Evolutionary conservation across 371 early-diverging fungal species (phyloP).

Genomic region (Quaeritorhiza haematococci): DNA sequence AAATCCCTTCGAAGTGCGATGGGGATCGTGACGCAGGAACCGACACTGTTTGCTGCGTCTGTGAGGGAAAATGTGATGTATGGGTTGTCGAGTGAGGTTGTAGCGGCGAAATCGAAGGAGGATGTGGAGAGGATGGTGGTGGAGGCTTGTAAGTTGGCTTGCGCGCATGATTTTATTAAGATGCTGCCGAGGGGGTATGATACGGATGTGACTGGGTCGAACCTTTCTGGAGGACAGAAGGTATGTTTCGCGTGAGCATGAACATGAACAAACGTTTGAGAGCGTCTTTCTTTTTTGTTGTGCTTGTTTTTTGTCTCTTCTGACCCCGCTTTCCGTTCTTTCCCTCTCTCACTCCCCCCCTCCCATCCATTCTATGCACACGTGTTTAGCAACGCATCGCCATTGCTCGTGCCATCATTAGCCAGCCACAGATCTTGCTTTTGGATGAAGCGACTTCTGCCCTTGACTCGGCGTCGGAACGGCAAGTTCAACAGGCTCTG

Average conservation of each 20-base stretch:
- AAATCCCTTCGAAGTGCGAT: slow-evolving; percentile 41
- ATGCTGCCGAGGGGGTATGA: slow-evolving; percentile 40
- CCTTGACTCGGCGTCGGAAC: slow-evolving; percentile 72
- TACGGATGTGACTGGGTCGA: too few relatives aligned
- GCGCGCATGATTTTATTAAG: slow-evolving; percentile 12
- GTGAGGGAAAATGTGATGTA: slow-evolving; percentile 72
- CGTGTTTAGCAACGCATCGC: slow-evolving; percentile 23
- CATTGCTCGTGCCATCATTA: slow-evolving; percentile 78
- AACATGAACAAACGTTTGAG: too few relatives aligned
- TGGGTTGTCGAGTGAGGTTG: not conserved
- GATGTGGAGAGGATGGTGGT: not conserved
- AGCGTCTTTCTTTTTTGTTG: too few relatives aligned
- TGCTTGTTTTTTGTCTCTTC: too few relatives aligned
- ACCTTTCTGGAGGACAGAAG: too few relatives aligned
- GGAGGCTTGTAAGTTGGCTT: slow-evolving; percentile 16
- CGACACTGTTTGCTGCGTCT: slow-evolving; percentile 70
- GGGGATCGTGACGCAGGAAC: slow-evolving; percentile 86
- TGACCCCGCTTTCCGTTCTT: too few relatives aligned
- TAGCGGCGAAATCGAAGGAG: not conserved
- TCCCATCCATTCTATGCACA: too few relatives aligned
- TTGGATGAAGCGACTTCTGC: slow-evolving; percentile 68
- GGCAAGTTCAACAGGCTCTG: slow-evolving; percentile 81
- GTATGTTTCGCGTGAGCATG: too few relatives aligned
- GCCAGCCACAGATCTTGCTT: slow-evolving; percentile 78
- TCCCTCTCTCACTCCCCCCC: too few relatives aligned